Percentiles rank a stretch among this genome's conserved stretches.
These are phyloP conservation scores for Eucalyptus albens DNA, from an alignment of 345 rosid species.

Conservation along the genomic window DNA sequence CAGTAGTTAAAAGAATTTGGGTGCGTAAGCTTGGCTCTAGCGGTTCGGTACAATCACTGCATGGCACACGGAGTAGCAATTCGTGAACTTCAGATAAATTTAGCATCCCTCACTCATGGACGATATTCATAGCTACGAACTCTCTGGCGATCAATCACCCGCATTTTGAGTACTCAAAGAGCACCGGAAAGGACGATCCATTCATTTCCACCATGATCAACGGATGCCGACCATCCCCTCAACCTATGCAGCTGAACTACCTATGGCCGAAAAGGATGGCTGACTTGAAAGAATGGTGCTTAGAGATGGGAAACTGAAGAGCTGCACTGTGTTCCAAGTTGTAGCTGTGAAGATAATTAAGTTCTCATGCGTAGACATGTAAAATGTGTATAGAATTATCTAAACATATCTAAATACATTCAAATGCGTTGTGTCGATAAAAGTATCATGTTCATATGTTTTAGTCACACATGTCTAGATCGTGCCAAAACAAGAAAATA, in stretches of 20 bases:
- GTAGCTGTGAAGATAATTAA: background rate
- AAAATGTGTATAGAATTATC: background rate
- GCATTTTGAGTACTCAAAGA: background rate
- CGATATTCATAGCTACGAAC: background rate
- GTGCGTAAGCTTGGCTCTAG: background rate
- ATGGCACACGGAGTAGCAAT: background rate
- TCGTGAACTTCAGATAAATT: background rate
- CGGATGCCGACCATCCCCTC: background rate
- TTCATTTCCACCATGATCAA: background rate
- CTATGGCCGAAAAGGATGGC: background rate
- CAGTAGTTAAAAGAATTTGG: background rate
- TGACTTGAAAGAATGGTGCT: background rate
- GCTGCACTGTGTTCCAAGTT: background rate
- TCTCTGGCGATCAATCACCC: background rate
- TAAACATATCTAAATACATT: background rate
- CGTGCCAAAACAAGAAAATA: background rate
- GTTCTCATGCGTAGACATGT: background rate
- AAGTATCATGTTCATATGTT: background rate
- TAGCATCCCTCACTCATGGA: background rate
- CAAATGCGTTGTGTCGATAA: accelerated
- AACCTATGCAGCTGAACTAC: background rate
- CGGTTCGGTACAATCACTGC: background rate
- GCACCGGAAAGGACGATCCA: background rate
- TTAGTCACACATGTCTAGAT: background rate
- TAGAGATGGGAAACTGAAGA: background rate